These are phyloP conservation scores for Gymnopilus junonius DNA, from an alignment of 768 basidiomycete genomes.

Conservation along the genomic window DNA sequence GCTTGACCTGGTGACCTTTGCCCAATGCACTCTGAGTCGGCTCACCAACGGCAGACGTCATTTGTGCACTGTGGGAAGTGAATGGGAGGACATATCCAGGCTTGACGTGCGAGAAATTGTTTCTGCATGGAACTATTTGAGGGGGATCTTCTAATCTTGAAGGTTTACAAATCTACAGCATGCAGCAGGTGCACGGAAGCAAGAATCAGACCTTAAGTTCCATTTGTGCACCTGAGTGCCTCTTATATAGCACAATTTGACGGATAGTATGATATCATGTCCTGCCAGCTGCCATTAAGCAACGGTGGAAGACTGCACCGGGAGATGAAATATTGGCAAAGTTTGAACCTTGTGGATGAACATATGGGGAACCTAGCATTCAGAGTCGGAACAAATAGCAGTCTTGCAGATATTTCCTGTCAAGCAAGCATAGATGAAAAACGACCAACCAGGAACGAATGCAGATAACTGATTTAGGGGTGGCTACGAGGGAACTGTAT, in stretches of 20 bases:
- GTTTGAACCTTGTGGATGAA: not conserved
- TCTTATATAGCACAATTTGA: not conserved
- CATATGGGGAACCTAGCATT: not conserved
- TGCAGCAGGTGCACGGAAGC: not conserved
- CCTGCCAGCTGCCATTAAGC: conserved; percentile 1
- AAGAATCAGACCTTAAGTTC: not conserved
- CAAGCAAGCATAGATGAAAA: too few relatives aligned
- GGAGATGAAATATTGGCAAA: not conserved
- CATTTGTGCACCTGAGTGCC: not conserved
- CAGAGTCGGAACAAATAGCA: not conserved
- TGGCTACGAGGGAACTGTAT: not conserved
- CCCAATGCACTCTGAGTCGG: not conserved
- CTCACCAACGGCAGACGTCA: not conserved
- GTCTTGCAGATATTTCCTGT: too few relatives aligned
- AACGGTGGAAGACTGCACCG: not conserved
- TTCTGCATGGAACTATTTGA: conserved; percentile 1
- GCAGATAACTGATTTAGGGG: not conserved
- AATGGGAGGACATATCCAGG: not conserved
- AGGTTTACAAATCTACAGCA: not conserved
- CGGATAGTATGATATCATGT: not conserved
- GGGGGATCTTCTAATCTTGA: not conserved
- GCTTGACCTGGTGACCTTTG: not conserved
- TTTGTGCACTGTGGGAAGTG: not conserved
- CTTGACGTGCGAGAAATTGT: not conserved
- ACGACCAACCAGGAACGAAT: too few relatives aligned